These are phyloP conservation scores for Stipa capillata DNA, from an alignment of 176 grass and related monocot genomes.

Conservation along the genomic window DNA sequence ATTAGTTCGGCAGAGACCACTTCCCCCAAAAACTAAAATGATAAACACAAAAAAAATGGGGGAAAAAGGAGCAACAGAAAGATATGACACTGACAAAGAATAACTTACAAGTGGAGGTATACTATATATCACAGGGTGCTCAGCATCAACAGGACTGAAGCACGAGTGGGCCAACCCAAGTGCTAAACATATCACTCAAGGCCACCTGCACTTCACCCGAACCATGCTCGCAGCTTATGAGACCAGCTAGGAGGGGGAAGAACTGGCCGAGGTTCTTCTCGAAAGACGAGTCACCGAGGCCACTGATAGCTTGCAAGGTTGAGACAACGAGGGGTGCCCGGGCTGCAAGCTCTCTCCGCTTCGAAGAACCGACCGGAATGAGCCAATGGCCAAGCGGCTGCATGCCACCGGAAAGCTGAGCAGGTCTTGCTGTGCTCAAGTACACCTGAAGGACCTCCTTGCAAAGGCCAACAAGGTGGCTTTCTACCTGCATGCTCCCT, in stretches of 20 bases:
- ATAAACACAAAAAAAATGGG: constrained; percentile 30
- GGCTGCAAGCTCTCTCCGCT: constrained; percentile 89
- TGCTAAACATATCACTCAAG: constrained; percentile 76
- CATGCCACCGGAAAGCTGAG: constrained; percentile 41
- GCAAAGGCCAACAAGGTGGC: constrained; percentile 68
- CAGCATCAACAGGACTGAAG: constrained; percentile 66
- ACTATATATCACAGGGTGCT: constrained; percentile 23
- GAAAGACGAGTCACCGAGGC: constrained; percentile 53
- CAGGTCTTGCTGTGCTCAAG: constrained; percentile 57
- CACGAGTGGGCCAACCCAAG: constrained; percentile 74
- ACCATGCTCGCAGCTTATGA: constrained; percentile 96
- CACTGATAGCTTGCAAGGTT: constrained; percentile 80
- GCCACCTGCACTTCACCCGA: constrained; percentile 89
- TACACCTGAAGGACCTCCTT: constrained; percentile 92
- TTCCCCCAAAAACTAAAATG: constrained; percentile 18
- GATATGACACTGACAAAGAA: constrained; percentile 16
- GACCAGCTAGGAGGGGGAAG: constrained; percentile 77
- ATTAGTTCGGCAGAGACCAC: constrained; percentile 16
- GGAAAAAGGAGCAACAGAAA: neutral
- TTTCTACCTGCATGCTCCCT: constrained; percentile 52
- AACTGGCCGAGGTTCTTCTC: constrained; percentile 80
- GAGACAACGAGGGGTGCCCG: constrained; percentile 82
- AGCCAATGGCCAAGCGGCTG: constrained; percentile 55
- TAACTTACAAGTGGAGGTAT: constrained; percentile 31
- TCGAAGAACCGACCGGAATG: constrained; percentile 81